Percentiles rank a stretch among this genome's conserved stretches.
Evolutionary conservation across 805 yeast genomes (phyloP).

Genomic region (Cyberlindnera lachancei): DNA sequence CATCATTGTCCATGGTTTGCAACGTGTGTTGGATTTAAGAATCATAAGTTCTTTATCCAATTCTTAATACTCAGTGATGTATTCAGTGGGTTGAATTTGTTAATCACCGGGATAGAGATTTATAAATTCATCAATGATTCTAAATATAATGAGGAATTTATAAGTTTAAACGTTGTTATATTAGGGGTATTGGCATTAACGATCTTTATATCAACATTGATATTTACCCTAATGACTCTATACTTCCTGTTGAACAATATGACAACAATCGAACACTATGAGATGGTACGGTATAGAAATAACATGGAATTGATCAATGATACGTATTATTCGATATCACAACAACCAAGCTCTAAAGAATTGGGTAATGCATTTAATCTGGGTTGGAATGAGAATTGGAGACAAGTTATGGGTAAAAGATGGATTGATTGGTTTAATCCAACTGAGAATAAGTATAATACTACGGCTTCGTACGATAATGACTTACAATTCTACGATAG

Average conservation of each 20-base stretch:
- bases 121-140: slow-evolving; percentile 40
- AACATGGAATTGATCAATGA: slow-evolving; percentile 30
- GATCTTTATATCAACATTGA: slow-evolving; percentile 46
- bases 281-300: slow-evolving; percentile 38
- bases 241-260: slow-evolving; percentile 55
- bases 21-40: slow-evolving; percentile 73
- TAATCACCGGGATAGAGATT: slow-evolving; percentile 34
- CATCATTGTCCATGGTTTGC: slow-evolving; percentile 97
- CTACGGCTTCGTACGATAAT: slow-evolving; percentile 24
- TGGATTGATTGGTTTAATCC: slow-evolving; percentile 74
- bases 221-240: slow-evolving; percentile 50
- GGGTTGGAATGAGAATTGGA: slow-evolving; percentile 59
- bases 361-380: slow-evolving; percentile 71
- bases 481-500: no score
- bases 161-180: slow-evolving; percentile 55
- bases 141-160: slow-evolving; percentile 31
- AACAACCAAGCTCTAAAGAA: slow-evolving; percentile 34
- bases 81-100: slow-evolving; percentile 37
- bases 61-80: slow-evolving; percentile 49
- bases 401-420: slow-evolving; percentile 61
- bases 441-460: slow-evolving; percentile 19
- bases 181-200: slow-evolving; percentile 47
- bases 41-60: slow-evolving; percentile 76
- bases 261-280: slow-evolving; percentile 79
- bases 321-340: slow-evolving; percentile 30